phyloP scores from a whole-genome alignment of 495 filamentous ascomycete species.

The Talaromyces trachyspermus region DNA sequence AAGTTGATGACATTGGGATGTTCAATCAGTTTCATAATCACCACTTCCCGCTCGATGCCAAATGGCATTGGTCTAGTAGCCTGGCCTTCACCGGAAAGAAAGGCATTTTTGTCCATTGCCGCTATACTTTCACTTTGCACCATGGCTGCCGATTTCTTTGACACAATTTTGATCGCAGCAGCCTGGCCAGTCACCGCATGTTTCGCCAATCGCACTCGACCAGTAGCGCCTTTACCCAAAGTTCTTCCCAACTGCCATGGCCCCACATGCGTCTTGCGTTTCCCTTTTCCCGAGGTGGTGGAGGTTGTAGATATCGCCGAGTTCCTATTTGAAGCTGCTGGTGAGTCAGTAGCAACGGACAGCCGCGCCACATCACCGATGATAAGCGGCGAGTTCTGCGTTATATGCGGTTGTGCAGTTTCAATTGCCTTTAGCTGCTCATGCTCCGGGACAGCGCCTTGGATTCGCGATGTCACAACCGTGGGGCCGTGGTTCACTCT shows the following conservation, averaged over 20 bases:
- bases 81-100: conserved; percentile 23
- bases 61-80: conserved; percentile 66
- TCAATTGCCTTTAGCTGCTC: conserved; percentile 20
- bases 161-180: conserved; percentile 91
- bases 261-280: conserved; percentile 71
- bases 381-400: conserved; percentile 25
- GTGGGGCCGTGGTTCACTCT: conserved; percentile 35
- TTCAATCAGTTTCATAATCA: conserved; percentile 91
- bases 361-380: conserved; percentile 45
- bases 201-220: conserved; percentile 71
- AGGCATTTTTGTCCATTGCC: conserved; percentile 53
- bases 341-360: conserved; percentile 46
- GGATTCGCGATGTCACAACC: conserved; percentile 33
- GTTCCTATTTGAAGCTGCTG: conserved; percentile 52
- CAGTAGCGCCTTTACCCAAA: conserved; percentile 78
- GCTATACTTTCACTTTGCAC: conserved; percentile 70
- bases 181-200: conserved; percentile 66
- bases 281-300: conserved; percentile 50
- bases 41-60: conserved; percentile 84
- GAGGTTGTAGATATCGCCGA: conserved; percentile 68
- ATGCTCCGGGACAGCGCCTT: conserved; percentile 17
- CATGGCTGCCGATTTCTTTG: conserved; percentile 62
- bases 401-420: conserved; percentile 32
- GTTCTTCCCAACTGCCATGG: conserved; percentile 88
- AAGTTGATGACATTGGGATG: conserved; percentile 89